phyloP scores from a whole-genome alignment of 805 yeast genomes.

The Wickerhamomyces ciferrii region DNA sequence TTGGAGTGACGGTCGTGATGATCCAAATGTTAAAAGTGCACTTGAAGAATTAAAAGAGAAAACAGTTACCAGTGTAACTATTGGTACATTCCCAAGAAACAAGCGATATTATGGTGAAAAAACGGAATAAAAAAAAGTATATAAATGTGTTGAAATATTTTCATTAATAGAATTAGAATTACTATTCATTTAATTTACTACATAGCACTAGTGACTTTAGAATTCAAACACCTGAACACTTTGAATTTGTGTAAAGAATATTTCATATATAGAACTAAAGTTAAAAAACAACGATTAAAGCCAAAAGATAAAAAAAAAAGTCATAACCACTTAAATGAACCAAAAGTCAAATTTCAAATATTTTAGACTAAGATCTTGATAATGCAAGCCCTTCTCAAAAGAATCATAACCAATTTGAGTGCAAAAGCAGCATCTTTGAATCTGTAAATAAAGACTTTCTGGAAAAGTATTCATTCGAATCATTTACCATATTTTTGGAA shows the following conservation, averaged over 20 bases:
- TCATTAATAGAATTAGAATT: no score
- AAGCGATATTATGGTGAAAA: slow-evolving; percentile 27
- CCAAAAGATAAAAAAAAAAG: not conserved
- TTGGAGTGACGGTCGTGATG: slow-evolving; percentile 34
- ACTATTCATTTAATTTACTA: no score
- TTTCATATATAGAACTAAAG: not conserved
- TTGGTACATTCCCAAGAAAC: slow-evolving; percentile 55
- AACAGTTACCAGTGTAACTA: slow-evolving; percentile 46
- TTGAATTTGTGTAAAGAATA: not conserved
- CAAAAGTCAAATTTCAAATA: not conserved
- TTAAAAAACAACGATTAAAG: not conserved
- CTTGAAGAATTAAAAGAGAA: slow-evolving; percentile 35
- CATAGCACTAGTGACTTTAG: no score
- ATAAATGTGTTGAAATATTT: not conserved
- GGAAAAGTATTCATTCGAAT: no score
- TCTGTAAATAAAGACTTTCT: no score
- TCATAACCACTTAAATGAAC: not conserved
- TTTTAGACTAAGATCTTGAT: not conserved
- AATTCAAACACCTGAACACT: not conserved
- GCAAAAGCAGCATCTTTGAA: not conserved
- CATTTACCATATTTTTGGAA: slow-evolving; percentile 68
- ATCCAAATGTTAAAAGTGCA: slow-evolving; percentile 26
- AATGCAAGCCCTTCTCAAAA: not conserved
- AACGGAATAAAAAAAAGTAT: slow-evolving; percentile 3
- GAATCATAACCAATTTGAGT: not conserved